phyloP scores from a whole-genome alignment of 2,329 filamentous ascomycete genomes.

The Fusarium caatingaense region DNA sequence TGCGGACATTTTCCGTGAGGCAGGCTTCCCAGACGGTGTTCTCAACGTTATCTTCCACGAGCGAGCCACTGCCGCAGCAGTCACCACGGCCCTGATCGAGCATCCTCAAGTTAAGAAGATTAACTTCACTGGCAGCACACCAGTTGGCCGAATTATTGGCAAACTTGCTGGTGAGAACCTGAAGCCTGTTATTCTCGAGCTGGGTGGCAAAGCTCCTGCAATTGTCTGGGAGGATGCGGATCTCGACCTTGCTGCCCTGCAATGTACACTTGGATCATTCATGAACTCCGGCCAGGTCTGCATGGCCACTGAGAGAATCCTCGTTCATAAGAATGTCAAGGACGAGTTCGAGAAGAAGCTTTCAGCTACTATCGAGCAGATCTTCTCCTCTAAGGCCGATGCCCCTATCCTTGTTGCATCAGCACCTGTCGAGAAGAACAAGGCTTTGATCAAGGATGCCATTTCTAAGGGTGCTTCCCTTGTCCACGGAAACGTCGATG shows the following conservation, averaged over 20 bases:
- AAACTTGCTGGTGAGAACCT: conserved; percentile 76
- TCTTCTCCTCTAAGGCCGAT: conserved; percentile 68
- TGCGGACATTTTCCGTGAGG: conserved; percentile 73
- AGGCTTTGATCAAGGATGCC: conserved; percentile 74
- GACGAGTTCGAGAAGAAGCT: conserved; percentile 61
- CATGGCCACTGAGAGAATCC: conserved; percentile 84
- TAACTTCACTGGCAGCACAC: conserved; percentile 86
- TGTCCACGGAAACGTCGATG: conserved; percentile 53
- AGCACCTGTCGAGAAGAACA: conserved; percentile 73
- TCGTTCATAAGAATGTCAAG: conserved; percentile 63
- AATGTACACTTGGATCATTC: conserved; percentile 77
- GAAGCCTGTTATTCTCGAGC: conserved; percentile 83
- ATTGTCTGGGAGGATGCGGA: conserved; percentile 86
- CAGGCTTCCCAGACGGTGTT: conserved; percentile 79
- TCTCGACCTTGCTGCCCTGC: conserved; percentile 74
- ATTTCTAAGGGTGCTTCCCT: conserved; percentile 71
- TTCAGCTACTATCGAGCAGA: conserved; percentile 52
- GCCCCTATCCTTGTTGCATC: conserved; percentile 76
- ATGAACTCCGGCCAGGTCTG: conserved; percentile 83
- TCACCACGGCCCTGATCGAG: conserved; percentile 76
- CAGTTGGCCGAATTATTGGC: conserved; percentile 78
- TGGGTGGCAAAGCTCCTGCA: conserved; percentile 84
- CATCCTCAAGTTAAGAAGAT: conserved; percentile 78
- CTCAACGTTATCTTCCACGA: conserved; percentile 78
- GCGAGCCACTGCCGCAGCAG: conserved; percentile 71